Evolutionary conservation across 352 stramenopile genomes (phyloP), one percentile per base, ranked within the genome.

Genomic region (Elongisporangium anandrum): DNA sequence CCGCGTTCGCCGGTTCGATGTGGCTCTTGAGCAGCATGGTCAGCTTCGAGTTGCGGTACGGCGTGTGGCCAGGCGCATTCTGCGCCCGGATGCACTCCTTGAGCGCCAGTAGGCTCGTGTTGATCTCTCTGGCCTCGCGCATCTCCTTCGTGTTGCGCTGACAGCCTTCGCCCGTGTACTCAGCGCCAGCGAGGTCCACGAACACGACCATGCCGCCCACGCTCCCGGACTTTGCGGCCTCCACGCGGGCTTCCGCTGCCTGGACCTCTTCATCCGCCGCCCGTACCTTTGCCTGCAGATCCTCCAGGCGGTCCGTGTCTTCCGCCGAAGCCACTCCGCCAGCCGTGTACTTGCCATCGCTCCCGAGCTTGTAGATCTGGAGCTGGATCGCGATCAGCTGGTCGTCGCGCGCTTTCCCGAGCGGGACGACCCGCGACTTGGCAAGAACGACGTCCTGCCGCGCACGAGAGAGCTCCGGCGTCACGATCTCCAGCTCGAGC

Each of bases 401-500:
- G 39, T 79, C 74, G 51, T 87, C 77, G 2, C 74, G 73, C 16
- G 72, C 72, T 56, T 87, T 81, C 4, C 77, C 77, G 2, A 76
- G 6, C 0, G 72, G 77, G 50, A 77, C 72, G 2, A 87, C 66
- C 8, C 49, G 65, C 9, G 77, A 68, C 49, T 81, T 56, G 21
- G 70, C 72, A 5, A 69, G 45, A 0, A 57, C 67, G 3, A 81
- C 53, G 29, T 70, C 60, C 16, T 63, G 21, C 0, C 77, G 69
- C 4, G 74, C 68, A 21, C 53, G n/a, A 12, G 76, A 68, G 1
- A 87, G 63, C 49, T 62, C 66, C 0, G 54, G 22, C 3, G 73
- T 80, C 50, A 86, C 77, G 23, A 86, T 67, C 52, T 86, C 77
- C n/a, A 86, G 60, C 65, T 86, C 73, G 0, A 86, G 47, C 2